phyloP scores from a whole-genome alignment of 2,329 filamentous ascomycete genomes.

The Zymoseptoria crescenta region DNA sequence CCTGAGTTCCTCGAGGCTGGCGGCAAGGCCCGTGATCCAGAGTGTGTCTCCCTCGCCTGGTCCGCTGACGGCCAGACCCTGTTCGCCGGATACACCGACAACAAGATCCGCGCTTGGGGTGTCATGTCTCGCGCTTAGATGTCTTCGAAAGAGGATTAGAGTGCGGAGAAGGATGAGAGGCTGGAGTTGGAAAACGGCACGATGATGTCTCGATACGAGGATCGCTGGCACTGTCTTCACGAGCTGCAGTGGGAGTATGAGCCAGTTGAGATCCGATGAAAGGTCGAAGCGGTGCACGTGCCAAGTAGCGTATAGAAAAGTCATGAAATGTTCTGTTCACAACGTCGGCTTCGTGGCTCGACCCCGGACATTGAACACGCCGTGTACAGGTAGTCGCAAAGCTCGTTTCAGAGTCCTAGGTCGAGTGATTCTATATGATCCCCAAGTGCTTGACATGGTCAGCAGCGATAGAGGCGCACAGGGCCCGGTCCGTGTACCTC shows the following conservation, averaged over 20 bases:
- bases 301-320: conserved; percentile 6
- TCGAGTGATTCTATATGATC: too few species aligned
- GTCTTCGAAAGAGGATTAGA: conserved; percentile 7
- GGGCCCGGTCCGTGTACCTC: too few species aligned
- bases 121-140: conserved; percentile 74
- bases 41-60: conserved; percentile 97
- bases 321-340: background rate
- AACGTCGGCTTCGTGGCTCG: too few species aligned
- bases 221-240: conserved; percentile 21
- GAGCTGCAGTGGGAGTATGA: conserved; percentile 14
- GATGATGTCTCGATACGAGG: conserved; percentile 33
- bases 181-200: conserved; percentile 20
- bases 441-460: too few species aligned
- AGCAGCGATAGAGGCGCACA: too few species aligned
- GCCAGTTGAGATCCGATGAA: conserved; percentile 28
- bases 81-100: conserved; percentile 99
- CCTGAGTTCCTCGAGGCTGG: conserved; percentile 91
- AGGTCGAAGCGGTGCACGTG: conserved; percentile 30
- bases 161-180: background rate
- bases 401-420: too few species aligned
- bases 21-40: conserved; percentile 98
- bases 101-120: conserved; percentile 96
- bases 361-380: too few species aligned
- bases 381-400: too few species aligned
- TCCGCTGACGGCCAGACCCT: conserved; percentile 97